Evolutionary conservation across 2,329 filamentous ascomycete genomes (phyloP).

Genomic region (Pseudocercospora crystallina): DNA sequence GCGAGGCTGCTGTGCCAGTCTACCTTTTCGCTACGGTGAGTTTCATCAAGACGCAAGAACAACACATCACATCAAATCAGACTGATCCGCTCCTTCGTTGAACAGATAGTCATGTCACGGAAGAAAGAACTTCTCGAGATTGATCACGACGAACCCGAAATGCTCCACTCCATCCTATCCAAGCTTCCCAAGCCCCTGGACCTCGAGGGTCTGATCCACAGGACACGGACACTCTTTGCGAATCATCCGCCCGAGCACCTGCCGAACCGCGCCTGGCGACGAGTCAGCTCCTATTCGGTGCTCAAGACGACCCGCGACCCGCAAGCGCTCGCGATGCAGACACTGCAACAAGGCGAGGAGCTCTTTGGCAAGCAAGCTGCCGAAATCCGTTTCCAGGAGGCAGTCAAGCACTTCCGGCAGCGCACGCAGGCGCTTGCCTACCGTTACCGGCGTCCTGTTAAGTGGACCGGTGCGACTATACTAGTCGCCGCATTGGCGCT

Average conservation of each 20-base stretch:
- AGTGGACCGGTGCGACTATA: constrained; percentile 55
- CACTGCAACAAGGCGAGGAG: constrained; percentile 63
- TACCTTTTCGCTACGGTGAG: constrained; percentile 77
- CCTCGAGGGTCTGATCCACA: constrained; percentile 72
- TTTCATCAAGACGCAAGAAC: background rate
- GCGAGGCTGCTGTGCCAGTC: constrained; percentile 81
- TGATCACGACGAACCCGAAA: constrained; percentile 80
- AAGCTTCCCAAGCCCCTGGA: constrained; percentile 81
- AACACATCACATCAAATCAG: background rate
- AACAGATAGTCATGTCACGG: constrained; percentile 73
- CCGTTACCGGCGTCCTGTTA: constrained; percentile 65
- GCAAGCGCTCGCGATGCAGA: constrained; percentile 53
- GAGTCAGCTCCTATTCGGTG: constrained; percentile 73
- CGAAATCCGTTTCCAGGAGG: constrained; percentile 65
- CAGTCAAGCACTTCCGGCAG: constrained; percentile 50
- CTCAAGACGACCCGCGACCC: constrained; percentile 74
- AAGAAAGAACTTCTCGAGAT: constrained; percentile 82
- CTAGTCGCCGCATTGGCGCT: constrained; percentile 67
- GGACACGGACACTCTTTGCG: constrained; percentile 64
- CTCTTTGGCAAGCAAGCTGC: constrained; percentile 70
- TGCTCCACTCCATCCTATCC: constrained; percentile 83
- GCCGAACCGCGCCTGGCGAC: constrained; percentile 63
- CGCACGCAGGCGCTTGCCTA: constrained; percentile 48
- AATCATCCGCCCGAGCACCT: constrained; percentile 71
- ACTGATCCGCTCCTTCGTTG: background rate